Base-by-base conservation (phyloP, 2,329 filamentous ascomycete species). In the Penicillium crustosum region DNA sequence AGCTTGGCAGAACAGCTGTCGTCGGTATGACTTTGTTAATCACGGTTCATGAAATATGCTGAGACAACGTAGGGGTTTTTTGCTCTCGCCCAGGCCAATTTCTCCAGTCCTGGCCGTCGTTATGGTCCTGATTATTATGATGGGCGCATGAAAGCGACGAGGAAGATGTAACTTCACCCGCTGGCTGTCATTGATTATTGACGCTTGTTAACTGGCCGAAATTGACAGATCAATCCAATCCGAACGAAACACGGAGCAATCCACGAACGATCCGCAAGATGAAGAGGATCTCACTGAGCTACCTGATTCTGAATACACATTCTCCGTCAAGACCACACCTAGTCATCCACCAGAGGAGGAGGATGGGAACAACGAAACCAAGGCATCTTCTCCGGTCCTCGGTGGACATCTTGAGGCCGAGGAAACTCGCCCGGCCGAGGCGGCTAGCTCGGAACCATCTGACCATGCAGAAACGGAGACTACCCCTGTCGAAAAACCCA, bases 41-140 rank as follows among this genome's bases (percentile, higher is more conserved):
- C 43, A 42, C 31, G 39, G 36, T 21, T 45, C 29, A 23, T 35
- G 17, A 38, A 44, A 56, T 17, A 59, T 54, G 57, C 56, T 75
- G 66, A 64, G 59, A 62, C 59, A 49, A 53, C 45, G 44, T 67
- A 82, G 74, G 79, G 79, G 5, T 81, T 79, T 60, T 68, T 81
- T 39, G 74, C 77, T 38, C 74, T 82, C 33, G 76, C 79, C 21
- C 75, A 80, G 56, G 79, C 79, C 38, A 81, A 82, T 60, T 79
- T 78, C 59, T 75, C 74, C 31, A 77, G 75, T 58, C 71, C 77
- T 17, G 77, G 77, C 17, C 74, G 78, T 54, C 69, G 76, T 49
- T 79, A 78, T 70, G 79, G 80, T 15, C 70, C 76, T 36, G 79
- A 82, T 53, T 80, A 77, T 61, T 82, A 81, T 58, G 80, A 82